A percentile compares a stretch with the other conserved stretches of the same genome.
Conservation (phyloP, 306 rosid genomes). For the Prunus salicina region DNA sequence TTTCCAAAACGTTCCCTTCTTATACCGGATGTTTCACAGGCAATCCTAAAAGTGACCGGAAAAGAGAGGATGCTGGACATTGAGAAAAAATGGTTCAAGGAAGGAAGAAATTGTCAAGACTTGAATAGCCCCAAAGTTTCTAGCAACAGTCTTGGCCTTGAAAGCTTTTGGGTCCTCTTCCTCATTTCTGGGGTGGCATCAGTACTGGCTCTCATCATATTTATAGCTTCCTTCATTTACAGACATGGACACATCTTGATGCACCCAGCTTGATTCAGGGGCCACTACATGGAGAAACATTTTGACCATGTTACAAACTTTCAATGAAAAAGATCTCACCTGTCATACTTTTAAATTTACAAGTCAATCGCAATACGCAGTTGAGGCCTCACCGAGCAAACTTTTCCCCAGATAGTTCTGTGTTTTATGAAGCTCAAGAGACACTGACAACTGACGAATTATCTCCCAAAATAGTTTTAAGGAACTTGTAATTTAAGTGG, state of each 20-base stretch:
- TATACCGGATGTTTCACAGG: slow-evolving; percentile 48
- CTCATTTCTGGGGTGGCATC: slow-evolving; percentile 44
- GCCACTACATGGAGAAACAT: slow-evolving; percentile 19
- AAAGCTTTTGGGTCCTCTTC: slow-evolving; percentile 61
- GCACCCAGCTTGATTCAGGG: background rate
- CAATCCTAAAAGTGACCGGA: slow-evolving; percentile 49
- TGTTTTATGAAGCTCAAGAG: too few species aligned
- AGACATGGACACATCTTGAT: slow-evolving; percentile 22
- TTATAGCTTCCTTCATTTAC: slow-evolving; percentile 23
- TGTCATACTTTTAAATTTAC: too few species aligned
- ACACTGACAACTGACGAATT: too few species aligned
- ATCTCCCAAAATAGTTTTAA: too few species aligned
- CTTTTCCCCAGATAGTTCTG: too few species aligned
- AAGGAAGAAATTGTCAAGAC: slow-evolving; percentile 16
- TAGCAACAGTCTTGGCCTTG: slow-evolving; percentile 39
- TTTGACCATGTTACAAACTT: too few species aligned
- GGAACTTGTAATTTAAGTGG: too few species aligned
- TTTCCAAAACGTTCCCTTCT: slow-evolving; percentile 52
- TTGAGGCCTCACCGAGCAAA: too few species aligned
- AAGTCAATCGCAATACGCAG: too few species aligned
- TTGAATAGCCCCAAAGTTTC: slow-evolving; percentile 18
- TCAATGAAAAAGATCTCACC: too few species aligned
- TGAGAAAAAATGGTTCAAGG: slow-evolving; percentile 38
- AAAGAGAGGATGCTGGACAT: slow-evolving; percentile 45
- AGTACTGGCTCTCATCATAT: slow-evolving; percentile 24